Evolutionary conservation across 371 early-diverging fungal genomes (phyloP).

Genomic region (Chytridium lagenaria): DNA sequence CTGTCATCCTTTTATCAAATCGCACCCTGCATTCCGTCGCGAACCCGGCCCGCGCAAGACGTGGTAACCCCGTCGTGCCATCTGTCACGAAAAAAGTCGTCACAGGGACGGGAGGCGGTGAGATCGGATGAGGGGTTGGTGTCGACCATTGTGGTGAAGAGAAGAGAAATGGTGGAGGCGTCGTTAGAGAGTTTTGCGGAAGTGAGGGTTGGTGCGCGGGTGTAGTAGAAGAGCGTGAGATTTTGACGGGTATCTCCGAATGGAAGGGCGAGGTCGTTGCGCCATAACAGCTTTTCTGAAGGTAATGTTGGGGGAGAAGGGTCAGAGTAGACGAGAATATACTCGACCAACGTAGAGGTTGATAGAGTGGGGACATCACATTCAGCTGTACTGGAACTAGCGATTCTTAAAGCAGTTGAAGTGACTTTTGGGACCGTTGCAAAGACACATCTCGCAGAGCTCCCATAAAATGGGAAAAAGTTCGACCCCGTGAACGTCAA

Average conservation of each 20-base stretch:
- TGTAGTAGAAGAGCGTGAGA: background rate
- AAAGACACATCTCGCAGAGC: background rate
- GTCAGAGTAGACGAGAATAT: background rate
- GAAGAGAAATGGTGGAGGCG: constrained; percentile 13
- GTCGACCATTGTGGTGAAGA: background rate
- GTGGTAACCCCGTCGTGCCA: background rate
- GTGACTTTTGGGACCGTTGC: background rate
- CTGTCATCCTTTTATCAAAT: background rate
- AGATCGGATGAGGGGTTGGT: constrained; percentile 1
- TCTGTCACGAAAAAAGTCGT: constrained; percentile 7
- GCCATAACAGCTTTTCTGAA: background rate
- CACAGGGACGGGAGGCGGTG: background rate
- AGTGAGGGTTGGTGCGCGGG: background rate
- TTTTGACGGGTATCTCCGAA: constrained; percentile 2
- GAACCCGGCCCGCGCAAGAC: background rate
- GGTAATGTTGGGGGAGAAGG: background rate
- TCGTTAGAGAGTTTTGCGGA: constrained; percentile 13
- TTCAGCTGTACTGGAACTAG: background rate
- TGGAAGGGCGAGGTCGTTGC: background rate
- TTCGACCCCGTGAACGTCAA: background rate
- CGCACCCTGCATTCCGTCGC: constrained; percentile 7
- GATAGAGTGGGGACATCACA: background rate
- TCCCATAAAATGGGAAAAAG: background rate
- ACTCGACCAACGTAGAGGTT: background rate
- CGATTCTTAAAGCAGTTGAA: background rate